Conservation (phyloP, 495 filamentous ascomycete species). For the Penicillium pulvis region DNA sequence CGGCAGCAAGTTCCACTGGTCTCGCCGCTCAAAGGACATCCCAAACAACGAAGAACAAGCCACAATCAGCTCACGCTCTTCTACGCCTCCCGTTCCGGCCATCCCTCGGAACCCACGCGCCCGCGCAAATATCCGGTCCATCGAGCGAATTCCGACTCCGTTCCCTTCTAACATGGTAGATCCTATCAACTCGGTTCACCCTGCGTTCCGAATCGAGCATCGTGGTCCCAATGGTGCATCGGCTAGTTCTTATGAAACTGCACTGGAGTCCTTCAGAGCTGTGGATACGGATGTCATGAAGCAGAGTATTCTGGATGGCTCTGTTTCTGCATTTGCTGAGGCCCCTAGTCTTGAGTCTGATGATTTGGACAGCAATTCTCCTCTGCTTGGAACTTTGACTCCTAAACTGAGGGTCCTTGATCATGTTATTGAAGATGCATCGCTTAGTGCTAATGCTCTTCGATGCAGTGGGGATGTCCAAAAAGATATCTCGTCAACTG, state of each 20-base stretch:
- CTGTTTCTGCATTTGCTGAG: neutral
- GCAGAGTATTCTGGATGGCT: neutral
- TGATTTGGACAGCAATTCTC: neutral
- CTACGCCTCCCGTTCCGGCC: slow-evolving; percentile 20
- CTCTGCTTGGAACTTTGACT: neutral
- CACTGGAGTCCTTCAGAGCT: neutral
- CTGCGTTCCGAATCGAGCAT: neutral
- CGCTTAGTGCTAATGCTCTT: neutral
- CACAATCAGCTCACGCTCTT: slow-evolving; percentile 14
- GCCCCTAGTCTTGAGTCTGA: neutral
- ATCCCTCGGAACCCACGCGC: slow-evolving; percentile 4
- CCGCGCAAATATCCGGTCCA: neutral
- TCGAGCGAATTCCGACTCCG: slow-evolving; percentile 2
- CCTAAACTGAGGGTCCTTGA: neutral
- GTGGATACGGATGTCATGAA: neutral
- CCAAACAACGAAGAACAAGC: neutral
- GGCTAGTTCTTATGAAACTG: neutral
- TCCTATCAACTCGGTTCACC: neutral
- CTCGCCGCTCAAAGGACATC: slow-evolving; percentile 12
- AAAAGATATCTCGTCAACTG: neutral
- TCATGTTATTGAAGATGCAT: neutral
- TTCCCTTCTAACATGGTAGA: neutral
- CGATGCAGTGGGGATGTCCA: neutral
- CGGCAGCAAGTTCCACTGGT: slow-evolving; percentile 20
- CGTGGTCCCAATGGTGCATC: neutral